Conservation (phyloP, 768 basidiomycete species). For the Calocybe cyanea region DNA sequence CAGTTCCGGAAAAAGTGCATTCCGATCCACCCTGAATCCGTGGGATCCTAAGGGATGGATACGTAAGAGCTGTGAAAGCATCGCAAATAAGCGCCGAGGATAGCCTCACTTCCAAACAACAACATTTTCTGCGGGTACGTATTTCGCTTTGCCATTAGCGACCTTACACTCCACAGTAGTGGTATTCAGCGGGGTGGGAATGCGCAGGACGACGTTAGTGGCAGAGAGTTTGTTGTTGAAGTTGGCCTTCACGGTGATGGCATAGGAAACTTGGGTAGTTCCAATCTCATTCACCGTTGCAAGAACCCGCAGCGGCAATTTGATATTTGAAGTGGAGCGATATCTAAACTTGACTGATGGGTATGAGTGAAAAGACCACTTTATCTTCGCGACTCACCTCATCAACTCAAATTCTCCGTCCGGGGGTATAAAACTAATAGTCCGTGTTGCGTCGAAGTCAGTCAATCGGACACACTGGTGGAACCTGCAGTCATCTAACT, state of each 20-base stretch:
- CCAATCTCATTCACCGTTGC: constrained; percentile 92
- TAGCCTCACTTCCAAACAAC: constrained; percentile 93
- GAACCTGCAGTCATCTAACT: constrained; percentile 97
- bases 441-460: constrained; percentile 90
- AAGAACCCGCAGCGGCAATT: constrained; percentile 86
- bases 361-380: constrained; percentile 3
- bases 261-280: constrained; percentile 91
- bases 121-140: constrained; percentile 92
- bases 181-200: constrained; percentile 96
- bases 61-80: background rate
- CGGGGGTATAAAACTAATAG: constrained; percentile 96
- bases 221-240: constrained; percentile 92
- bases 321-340: constrained; percentile 93
- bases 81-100: background rate
- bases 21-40: constrained; percentile 92
- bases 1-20: constrained; percentile 78
- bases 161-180: constrained; percentile 92
- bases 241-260: constrained; percentile 80
- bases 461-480: constrained; percentile 96
- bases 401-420: constrained; percentile 99
- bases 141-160: constrained; percentile 92
- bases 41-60: constrained; percentile 65
- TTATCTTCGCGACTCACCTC: constrained; percentile 50
- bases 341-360: constrained; percentile 52
- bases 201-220: constrained; percentile 86